Evolutionary conservation across 306 rosid species (phyloP), one percentile per base, ranked within the genome.

Genomic region (Trifolium dubium): DNA sequence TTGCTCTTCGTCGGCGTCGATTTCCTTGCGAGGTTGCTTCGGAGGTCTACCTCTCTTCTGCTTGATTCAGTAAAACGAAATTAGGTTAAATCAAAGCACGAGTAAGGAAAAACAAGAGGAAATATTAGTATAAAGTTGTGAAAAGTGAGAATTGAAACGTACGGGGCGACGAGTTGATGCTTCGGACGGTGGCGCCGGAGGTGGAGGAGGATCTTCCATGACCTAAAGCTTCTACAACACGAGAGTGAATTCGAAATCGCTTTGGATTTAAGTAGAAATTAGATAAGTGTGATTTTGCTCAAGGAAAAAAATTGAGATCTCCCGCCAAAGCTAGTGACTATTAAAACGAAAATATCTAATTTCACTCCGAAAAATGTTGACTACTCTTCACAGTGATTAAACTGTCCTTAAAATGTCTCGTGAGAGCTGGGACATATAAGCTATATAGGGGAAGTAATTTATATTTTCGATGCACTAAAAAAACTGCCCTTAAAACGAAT

Each of bases 21-120:
- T 71, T 15, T 75, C 82, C 78, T 73, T 72, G 44, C 68, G 64
- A 1, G 32, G 15, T 69, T 84, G 84, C 34, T 72, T 86, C 49
- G 41, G 96, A 80, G 82, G 92, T 86, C 97, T 88, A 46, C 77
- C 71, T 73, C 97, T 83, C 79, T 86, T 93, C 90, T 89, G 96
- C 84, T 79, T 19, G 39, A 74, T 65, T 64, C 63, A 73, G 11
- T 10, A 78, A 71, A 67, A 72, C 8, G 19, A 40, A 82, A 80
- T 71, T 56, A 84, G 75, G 64, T 72, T 75, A 53, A 83, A 78
- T 55, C 54, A 47, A 3, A 69, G 30, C 12, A 13, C 13, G 9
- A 67, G 15, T 67, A 10, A 13, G 12, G 5, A 56, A 9, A 31
- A 68, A 11, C 1, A 15, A 19, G 5, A 12, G 30, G 11, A 56